Evolutionary conservation across 768 basidiomycete species (phyloP).

Genomic region (Amanita subjunquillea): DNA sequence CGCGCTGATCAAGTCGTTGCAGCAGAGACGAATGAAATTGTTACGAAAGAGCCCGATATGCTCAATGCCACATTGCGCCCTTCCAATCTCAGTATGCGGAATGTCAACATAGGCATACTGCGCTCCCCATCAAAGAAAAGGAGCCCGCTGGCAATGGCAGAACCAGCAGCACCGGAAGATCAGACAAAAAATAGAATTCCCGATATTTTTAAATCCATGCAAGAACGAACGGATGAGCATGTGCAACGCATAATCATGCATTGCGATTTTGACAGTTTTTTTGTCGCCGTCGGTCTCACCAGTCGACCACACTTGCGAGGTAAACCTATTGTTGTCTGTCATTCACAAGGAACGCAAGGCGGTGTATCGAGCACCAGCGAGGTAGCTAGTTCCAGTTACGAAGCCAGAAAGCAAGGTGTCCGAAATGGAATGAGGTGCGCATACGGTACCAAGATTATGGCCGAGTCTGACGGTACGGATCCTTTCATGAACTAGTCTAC

Average conservation of each 20-base stretch:
- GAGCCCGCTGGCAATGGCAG: background rate
- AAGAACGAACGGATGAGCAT: background rate
- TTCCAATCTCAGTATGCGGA: conserved; percentile 37
- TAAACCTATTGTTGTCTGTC: conserved; percentile 91
- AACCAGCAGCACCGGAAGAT: background rate
- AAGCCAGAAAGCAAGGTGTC: conserved; percentile 80
- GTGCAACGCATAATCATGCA: conserved; percentile 65
- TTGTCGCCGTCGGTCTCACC: conserved; percentile 84
- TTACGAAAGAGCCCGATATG: conserved; percentile 16
- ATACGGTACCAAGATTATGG: background rate
- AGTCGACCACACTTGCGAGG: conserved; percentile 74
- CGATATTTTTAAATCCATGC: background rate
- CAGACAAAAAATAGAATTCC: background rate
- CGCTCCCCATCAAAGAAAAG: background rate
- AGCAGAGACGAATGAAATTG: conserved; percentile 8
- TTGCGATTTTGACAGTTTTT: conserved; percentile 95
- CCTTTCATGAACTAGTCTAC: conserved; percentile 36
- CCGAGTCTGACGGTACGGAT: background rate
- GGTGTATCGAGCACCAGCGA: conserved; percentile 81
- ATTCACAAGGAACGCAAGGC: conserved; percentile 73
- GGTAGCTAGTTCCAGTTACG: conserved; percentile 91
- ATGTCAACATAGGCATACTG: conserved; percentile 26
- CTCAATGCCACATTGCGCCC: conserved; percentile 4
- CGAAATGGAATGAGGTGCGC: conserved; percentile 90
- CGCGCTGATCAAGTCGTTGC: conserved; percentile 16